Base-by-base conservation (phyloP, 2,329 filamentous ascomycete genomes). In the Pseudofabraea citricarpa region DNA sequence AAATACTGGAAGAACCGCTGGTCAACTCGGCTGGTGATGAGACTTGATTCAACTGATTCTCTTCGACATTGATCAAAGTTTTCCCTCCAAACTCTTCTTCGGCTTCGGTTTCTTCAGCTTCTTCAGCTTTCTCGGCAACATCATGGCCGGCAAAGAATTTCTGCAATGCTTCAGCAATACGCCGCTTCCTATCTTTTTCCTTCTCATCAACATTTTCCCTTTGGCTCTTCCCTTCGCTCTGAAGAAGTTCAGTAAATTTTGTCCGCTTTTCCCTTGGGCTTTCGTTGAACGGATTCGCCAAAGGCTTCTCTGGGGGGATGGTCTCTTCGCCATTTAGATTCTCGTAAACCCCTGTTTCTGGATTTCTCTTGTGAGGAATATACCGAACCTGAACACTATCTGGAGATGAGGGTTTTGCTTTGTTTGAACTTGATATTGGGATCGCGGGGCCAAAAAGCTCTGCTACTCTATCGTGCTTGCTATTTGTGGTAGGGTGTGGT, bases 201-300 rank as follows among this genome's bases (percentile, higher is more conserved):
- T 15, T 32, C 13, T 32, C n/a, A 32, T 32, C 29, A 16, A 12
- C 3, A 18, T 13, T 22, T 12, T 37, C 35, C 15, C 6, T 37
- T 37, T 37, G 18, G 21, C 19, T 37, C 21, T 20, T 12, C 19
- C 21, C 5, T 21, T 29, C n/a, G n/a, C n/a, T n/a, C n/a, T 46
- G 50, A 7, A 58, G 47, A 10, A 44, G 54, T 9, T 55, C 41
- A 7, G 42, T 49, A 36, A 60, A 59, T 6, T 26, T 37, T 18
- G 36, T 56, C 8, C n/a, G n/a, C n/a, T n/a, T n/a, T n/a, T n/a
- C n/a, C n/a, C n/a, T n/a, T n/a, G n/a, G n/a, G n/a, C n/a, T n/a
- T n/a, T n/a, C 50, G 8, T 48, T 20, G 22, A 61, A 62, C 10
- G 57, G 57, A 47, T 62, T 56, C 18, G 46, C 36, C 18, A 57